Base-by-base conservation (phyloP, 352 stramenopile species). In the Thraustotheca clavata region DNA sequence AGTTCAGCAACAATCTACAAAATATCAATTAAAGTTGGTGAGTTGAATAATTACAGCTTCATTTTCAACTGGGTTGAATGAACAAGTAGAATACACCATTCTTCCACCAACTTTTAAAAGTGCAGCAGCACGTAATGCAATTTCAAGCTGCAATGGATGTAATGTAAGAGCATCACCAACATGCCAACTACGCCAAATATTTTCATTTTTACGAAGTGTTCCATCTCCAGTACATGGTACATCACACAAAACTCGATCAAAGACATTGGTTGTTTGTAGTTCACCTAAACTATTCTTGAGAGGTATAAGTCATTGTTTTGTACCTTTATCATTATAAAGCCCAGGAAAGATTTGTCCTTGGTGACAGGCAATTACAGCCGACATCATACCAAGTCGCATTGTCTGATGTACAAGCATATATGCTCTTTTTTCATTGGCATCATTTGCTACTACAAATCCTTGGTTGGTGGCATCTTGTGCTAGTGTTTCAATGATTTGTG, bases 191-290 rank as follows among this genome's bases (percentile, higher is more conserved):
- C 68, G 52, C 74, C 83, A 88, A 59, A 93, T 72, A 24, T 79
- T 68, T 16, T 87, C 85, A 67, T 88, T 90, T 69, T 98, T 98
- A 33, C 92, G 71, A 33, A 96, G 66, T 4, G 94, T 98, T 29
- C 92, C 94, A 73, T 98, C 94, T 26, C 91, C 81, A 16, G 73
- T 87, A 73, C 91, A 98, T 2, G 91, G 90, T 26, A 97, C 94
- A 72, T 98, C 90, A 55, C 73, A 87, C 14, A 98, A 62, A 22
- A 98, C 77, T 7, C 84, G 70, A 77, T 98, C 92, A 70, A 97
- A 98, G 18, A 86, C 43, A 27, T 67, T 50, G 1, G 60, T 62
- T 12, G 36, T 54, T 24, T 65, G 14, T 9, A 65, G 57, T 31
- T 20, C 0, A 32, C 36, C 57, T 65, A 54, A 20, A 14, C 11